Base-by-base conservation (phyloP, 1,284 basidiomycete species). In the Moesziomyces sp. region DNA sequence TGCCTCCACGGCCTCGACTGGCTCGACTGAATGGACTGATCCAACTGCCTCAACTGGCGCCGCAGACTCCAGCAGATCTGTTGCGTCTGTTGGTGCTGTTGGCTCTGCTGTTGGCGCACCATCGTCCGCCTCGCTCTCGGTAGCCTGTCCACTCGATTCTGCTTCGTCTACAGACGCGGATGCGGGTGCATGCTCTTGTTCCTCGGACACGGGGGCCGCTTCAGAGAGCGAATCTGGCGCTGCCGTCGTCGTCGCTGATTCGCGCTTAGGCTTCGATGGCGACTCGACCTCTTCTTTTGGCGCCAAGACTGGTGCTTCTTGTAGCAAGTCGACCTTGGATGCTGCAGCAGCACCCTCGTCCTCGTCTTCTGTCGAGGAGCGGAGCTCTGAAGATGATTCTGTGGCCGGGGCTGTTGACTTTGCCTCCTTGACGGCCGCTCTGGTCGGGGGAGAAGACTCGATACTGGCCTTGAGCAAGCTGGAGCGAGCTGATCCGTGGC, bases 401-500 rank as follows among this genome's bases (percentile, higher is more conserved):
- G 38, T 7, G 6, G 38, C 38, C 6, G 38, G 2, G 13, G 23
- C 34, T 26, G 26, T 7, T 7, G 30, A 34, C 11, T 3, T 34
- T 10, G 30, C 1, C 30, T 34, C 3, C 5, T 62, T 52, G 45
- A 19, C 47, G 34, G 52, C 23, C 23, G 52, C 40, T 55, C 42
- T 46, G 50, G 58, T 60, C 42, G 30, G 34, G 3, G 52, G 51
- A 21, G 60, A 52, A 26, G 68, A 46, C 34, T 56, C 28, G 16
- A 54, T 34, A 21, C 24, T 40, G n/a, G 30, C 16, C 11, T 52
- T 26, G 49, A 24, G 26, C n/a, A 59, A 40, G 48, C 63, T 72
- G 24, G 56, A 28, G 7, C 69, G 61, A 46, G 58, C 52, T 6
- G 63, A 63, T n/a, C 64, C 55, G 16, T 65, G 60, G 6, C 71